A percentile compares a stretch with the other conserved stretches of the same genome.
These are phyloP conservation scores for Xylariaceae sp. DNA, from an alignment of 2,329 filamentous ascomycete species.

Conservation along the genomic window DNA sequence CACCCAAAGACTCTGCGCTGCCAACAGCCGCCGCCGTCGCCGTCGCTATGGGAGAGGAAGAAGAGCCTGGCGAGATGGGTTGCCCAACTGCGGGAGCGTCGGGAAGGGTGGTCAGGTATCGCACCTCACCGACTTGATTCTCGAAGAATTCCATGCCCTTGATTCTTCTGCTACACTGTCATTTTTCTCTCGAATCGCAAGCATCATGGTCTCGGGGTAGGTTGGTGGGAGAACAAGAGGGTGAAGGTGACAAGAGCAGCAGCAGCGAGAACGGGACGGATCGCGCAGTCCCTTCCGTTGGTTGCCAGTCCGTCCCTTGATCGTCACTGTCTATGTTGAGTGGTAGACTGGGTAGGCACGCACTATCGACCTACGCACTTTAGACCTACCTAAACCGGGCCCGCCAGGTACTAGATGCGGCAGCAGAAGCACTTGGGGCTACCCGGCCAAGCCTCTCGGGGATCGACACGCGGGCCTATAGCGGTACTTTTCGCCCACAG, in stretches of 20 bases:
- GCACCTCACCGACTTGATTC: slow-evolving; percentile 44
- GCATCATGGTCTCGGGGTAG: slow-evolving; percentile 24
- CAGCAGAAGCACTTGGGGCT: neutral
- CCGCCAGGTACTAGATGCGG: neutral
- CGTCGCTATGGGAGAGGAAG: slow-evolving; percentile 15
- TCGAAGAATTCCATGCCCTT: slow-evolving; percentile 43
- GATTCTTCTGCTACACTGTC: slow-evolving; percentile 12
- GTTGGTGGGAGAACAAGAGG: neutral
- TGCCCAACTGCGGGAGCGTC: slow-evolving; percentile 30
- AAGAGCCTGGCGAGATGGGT: slow-evolving; percentile 18
- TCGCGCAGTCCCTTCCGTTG: too few species aligned
- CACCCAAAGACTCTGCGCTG: neutral
- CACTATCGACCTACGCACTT: too few species aligned
- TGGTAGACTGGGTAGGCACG: too few species aligned
- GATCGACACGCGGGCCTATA: slow-evolving; percentile 15
- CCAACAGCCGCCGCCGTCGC: slow-evolving; percentile 1
- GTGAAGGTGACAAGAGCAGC: neutral
- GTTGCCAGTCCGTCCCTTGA: too few species aligned
- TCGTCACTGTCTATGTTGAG: too few species aligned
- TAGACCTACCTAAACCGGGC: too few species aligned
- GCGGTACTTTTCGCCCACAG: too few species aligned
- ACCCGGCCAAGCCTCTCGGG: slow-evolving; percentile 12
- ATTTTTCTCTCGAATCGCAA: slow-evolving; percentile 19
- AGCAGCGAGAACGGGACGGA: neutral
- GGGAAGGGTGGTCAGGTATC: slow-evolving; percentile 40